Conservation (phyloP, 257 asterid genomes). For the Ophiorrhiza pumila region DNA sequence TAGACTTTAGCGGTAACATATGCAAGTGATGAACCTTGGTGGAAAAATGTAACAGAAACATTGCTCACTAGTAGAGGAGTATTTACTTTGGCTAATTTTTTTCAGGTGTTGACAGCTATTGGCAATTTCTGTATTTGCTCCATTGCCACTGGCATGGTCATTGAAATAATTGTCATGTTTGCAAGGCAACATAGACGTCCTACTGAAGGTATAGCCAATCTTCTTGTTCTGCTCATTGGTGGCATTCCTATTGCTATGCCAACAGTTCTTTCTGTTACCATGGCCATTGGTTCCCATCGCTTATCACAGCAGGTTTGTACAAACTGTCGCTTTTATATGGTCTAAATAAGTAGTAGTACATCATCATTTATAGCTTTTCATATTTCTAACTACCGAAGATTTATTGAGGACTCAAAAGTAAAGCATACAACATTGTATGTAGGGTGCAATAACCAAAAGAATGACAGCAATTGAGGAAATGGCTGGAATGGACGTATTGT, state of each 20-base stretch:
- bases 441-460: slow-evolving; percentile 44
- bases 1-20: background rate
- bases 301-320: slow-evolving; percentile 35
- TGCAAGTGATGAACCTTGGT: background rate
- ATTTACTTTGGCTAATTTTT: slow-evolving; percentile 7
- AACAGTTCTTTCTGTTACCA: slow-evolving; percentile 40
- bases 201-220: slow-evolving; percentile 32
- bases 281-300: slow-evolving; percentile 45
- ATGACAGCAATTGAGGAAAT: slow-evolving; percentile 48
- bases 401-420: slow-evolving; percentile 7
- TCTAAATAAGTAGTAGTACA: background rate
- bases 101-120: slow-evolving; percentile 36
- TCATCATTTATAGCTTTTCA: too few species aligned
- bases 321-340: background rate
- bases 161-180: slow-evolving; percentile 32
- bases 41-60: slow-evolving; percentile 4
- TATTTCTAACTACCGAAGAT: background rate
- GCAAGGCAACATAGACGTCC: slow-evolving; percentile 22
- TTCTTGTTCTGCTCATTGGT: slow-evolving; percentile 39
- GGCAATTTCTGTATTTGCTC: slow-evolving; percentile 47
- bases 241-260: slow-evolving; percentile 48
- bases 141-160: slow-evolving; percentile 34
- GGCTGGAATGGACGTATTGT: slow-evolving; percentile 46
- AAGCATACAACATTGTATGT: slow-evolving; percentile 8
- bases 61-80: background rate